These are phyloP conservation scores for Kwoniella mangroviensis DNA, from an alignment of 768 basidiomycete species.

Conservation along the genomic window DNA sequence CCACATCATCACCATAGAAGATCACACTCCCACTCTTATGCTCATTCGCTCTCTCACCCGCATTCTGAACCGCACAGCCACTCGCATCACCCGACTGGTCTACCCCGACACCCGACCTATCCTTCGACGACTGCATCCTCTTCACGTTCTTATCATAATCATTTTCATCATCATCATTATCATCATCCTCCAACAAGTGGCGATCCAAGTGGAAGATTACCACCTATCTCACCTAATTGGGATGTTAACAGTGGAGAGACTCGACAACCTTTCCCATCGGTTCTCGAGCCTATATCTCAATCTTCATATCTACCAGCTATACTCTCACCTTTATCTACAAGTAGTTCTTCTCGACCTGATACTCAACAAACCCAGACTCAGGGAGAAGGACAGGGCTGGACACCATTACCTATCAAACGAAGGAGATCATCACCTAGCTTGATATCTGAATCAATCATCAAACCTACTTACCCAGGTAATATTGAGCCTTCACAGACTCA, in stretches of 20 bases:
- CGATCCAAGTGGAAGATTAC: background rate
- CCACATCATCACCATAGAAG: background rate
- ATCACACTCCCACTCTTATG: background rate
- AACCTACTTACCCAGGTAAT: background rate
- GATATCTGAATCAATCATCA: background rate
- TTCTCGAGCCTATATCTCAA: slow-evolving; percentile 8
- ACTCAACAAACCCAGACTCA: background rate
- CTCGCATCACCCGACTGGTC: background rate
- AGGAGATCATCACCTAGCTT: slow-evolving; percentile 3
- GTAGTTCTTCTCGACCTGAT: background rate
- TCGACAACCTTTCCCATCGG: slow-evolving; percentile 15
- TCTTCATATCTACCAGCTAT: background rate
- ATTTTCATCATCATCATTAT: background rate
- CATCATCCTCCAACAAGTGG: background rate
- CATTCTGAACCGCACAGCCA: too few relatives aligned
- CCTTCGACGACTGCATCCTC: background rate
- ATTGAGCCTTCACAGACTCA: background rate
- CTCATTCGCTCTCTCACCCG: background rate
- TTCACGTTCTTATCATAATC: background rate
- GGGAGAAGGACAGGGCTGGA: too few relatives aligned
- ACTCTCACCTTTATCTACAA: background rate
- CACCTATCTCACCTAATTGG: background rate
- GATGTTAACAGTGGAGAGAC: background rate
- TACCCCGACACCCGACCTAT: too few relatives aligned
- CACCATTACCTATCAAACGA: background rate